Evolutionary conservation across 306 rosid species (phyloP), one percentile per base, ranked within the genome.

Genomic region (Biancaea sappan): DNA sequence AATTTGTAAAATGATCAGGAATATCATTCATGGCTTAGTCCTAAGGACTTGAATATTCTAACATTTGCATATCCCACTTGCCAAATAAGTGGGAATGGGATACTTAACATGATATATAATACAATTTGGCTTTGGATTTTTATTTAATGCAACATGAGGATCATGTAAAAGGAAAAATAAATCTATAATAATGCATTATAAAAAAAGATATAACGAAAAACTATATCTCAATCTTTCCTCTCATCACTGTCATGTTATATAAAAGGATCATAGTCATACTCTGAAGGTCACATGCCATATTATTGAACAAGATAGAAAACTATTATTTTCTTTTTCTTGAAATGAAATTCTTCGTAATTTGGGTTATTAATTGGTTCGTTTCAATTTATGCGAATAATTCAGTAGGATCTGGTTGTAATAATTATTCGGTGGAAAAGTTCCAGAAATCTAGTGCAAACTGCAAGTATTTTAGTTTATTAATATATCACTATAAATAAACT

Each of bases 361-460:
- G 40, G 59, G 31, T 53, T 19, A 19, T 26, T 22, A 21, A 29
- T 8, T 29, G 41, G 41, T 8, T 29, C 24, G 41, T 15, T 38
- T 37, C 19, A 13, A 13, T 41, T 12, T 52, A 54, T 58, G 53
- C 9, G 14, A 41, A 2, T 44, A 41, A 22, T 60, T 2, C 1
- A 46, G 14, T 5, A 43, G 18, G 43, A 14, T 60, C 22, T 32
- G 48, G 26, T 32, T 32, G 26, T 66, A 16, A 28, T 52, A 40
- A 40, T 43, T 43, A 53, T 5, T 22, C 1, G 58, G 71, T 32
- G 40, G 53, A 41, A 43, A 28, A 8, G 2, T 71, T 38, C 24
- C 40, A 77, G 66, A 78, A 74, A 74, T 81, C 8, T 71, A 66
- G 75, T 25, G 21, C 69, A 61, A 80, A 34, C 58, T 48, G 29